phyloP scores from a whole-genome alignment of 1,139 yeast species.

The Scheffersomyces illinoinensis region DNA sequence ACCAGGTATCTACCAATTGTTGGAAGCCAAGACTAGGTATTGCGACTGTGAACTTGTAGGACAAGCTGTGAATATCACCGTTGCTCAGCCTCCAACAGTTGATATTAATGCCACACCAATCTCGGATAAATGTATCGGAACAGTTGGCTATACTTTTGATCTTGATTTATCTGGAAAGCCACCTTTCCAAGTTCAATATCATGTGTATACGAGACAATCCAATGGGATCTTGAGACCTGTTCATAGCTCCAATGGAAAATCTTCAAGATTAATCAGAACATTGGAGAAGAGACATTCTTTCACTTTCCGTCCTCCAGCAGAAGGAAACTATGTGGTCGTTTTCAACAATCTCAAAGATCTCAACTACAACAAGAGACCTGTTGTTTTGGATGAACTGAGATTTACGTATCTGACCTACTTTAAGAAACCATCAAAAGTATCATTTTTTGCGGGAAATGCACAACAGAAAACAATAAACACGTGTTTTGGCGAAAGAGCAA shows the following conservation, averaged over 20 bases:
- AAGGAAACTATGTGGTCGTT: slow-evolving; percentile 77
- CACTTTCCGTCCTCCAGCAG: slow-evolving; percentile 72
- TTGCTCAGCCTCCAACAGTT: slow-evolving; percentile 50
- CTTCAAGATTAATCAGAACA: slow-evolving; percentile 25
- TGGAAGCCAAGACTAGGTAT: slow-evolving; percentile 52
- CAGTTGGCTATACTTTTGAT: slow-evolving; percentile 71
- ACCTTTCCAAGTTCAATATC: slow-evolving; percentile 70
- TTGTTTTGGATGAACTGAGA: slow-evolving; percentile 31
- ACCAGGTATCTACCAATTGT: slow-evolving; percentile 66
- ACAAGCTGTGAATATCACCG: slow-evolving; percentile 15
- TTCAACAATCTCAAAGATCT: slow-evolving; percentile 61
- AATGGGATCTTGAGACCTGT: slow-evolving; percentile 35
- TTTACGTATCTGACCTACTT: slow-evolving; percentile 55
- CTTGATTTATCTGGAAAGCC: slow-evolving; percentile 78
- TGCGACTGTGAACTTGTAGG: slow-evolving; percentile 63
- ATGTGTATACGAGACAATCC: slow-evolving; percentile 51
- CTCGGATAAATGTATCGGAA: slow-evolving; percentile 87
- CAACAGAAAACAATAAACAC: slow-evolving; percentile 21
- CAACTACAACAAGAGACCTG: slow-evolving; percentile 42
- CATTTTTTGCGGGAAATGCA: slow-evolving; percentile 23
- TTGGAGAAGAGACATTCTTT: slow-evolving; percentile 38
- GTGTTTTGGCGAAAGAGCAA: slow-evolving; percentile 42
- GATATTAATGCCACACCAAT: slow-evolving; percentile 59
- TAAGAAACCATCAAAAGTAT: slow-evolving; percentile 47
- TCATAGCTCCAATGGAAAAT: slow-evolving; percentile 30